Evolutionary conservation across 805 yeast genomes (phyloP).

Genomic region (Hermanozyma aechmeae): DNA sequence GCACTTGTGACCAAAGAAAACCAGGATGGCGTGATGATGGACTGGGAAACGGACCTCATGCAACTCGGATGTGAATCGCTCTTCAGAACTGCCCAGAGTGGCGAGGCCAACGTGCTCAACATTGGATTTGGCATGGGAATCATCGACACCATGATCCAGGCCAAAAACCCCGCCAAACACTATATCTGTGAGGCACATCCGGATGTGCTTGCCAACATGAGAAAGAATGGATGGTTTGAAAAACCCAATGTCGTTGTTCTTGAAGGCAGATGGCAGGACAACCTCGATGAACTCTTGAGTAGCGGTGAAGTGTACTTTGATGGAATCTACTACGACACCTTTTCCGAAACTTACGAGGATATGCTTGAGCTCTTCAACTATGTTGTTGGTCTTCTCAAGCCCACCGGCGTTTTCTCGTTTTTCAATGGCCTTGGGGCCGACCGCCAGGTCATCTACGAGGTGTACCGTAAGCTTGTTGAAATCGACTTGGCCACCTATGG

Average conservation of each 20-base stretch:
- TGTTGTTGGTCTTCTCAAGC: slow-evolving; percentile 73
- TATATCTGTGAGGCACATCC: slow-evolving; percentile 95
- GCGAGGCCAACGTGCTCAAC: slow-evolving; percentile 51
- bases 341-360: slow-evolving; percentile 83
- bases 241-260: slow-evolving; percentile 62
- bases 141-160: slow-evolving; percentile 63
- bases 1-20: slow-evolving; percentile 65
- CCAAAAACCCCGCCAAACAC: slow-evolving; percentile 51
- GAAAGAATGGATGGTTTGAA: slow-evolving; percentile 74
- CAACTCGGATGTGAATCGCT: slow-evolving; percentile 66
- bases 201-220: slow-evolving; percentile 65
- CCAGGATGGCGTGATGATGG: slow-evolving; percentile 95
- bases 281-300: slow-evolving; percentile 54
- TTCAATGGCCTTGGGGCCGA: slow-evolving; percentile 72
- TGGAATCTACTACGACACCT: slow-evolving; percentile 91
- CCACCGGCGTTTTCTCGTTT: slow-evolving; percentile 79
- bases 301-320: slow-evolving; percentile 65
- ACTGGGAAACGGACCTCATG: slow-evolving; percentile 87
- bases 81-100: slow-evolving; percentile 37
- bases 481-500: slow-evolving; percentile 78
- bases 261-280: slow-evolving; percentile 92
- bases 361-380: slow-evolving; percentile 79
- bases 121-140: slow-evolving; percentile 98
- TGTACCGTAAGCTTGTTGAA: slow-evolving; percentile 74
- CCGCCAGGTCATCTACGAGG: slow-evolving; percentile 43